Conservation (phyloP, 768 basidiomycete genomes). For the Pisolithus microcarpus region DNA sequence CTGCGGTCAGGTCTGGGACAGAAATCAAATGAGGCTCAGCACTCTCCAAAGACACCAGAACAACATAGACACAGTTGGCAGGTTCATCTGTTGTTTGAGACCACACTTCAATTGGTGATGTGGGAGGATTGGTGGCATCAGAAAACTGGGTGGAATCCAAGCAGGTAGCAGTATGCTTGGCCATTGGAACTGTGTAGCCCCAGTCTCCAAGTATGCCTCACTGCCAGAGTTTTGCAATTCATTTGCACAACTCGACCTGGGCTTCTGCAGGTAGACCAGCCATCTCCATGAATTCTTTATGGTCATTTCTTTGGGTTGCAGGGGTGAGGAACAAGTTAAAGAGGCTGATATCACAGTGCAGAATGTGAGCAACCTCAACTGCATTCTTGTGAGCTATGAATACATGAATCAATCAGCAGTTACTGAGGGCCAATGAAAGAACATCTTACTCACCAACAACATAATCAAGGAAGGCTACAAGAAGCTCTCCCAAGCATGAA, state of each 20-base stretch:
- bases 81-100: no score
- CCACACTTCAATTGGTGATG: no score
- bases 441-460: not conserved
- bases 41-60: no score
- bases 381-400: not conserved
- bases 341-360: not conserved
- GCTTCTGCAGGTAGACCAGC: not conserved
- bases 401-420: not conserved
- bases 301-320: not conserved
- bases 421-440: not conserved
- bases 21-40: no score
- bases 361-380: not conserved
- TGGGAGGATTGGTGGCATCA: no score
- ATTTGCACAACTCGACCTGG: not conserved
- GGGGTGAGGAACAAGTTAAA: not conserved
- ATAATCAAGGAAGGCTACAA: not conserved
- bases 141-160: no score
- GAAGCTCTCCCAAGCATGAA: not conserved
- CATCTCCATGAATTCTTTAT: not conserved
- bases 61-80: no score
- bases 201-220: not conserved
- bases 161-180: not conserved
- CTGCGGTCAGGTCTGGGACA: no score
- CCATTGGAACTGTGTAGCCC: not conserved
- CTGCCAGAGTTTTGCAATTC: not conserved